Percentiles rank a stretch among this genome's conserved stretches.
These are phyloP conservation scores for Papilionanthe hybrid DNA, from an alignment of 116 monocot species.

Conservation along the genomic window DNA sequence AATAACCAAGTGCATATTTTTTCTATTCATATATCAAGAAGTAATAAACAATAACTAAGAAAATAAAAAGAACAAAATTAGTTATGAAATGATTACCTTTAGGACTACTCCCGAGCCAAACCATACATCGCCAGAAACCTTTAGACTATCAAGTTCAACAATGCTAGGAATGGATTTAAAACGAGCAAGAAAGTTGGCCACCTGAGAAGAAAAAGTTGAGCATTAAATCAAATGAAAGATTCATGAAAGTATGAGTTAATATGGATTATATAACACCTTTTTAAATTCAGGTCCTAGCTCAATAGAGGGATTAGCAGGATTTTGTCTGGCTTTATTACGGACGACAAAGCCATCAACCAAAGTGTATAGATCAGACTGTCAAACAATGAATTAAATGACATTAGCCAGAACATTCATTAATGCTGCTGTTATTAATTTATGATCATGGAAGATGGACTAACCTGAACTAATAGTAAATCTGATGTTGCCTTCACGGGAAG, in stretches of 20 bases:
- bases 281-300: slow-evolving; percentile 88
- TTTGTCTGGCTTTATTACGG: slow-evolving; percentile 65
- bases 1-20: neutral
- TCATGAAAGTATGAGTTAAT: neutral
- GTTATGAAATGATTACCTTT: slow-evolving; percentile 46
- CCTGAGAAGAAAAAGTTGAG: slow-evolving; percentile 35
- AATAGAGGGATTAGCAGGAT: slow-evolving; percentile 69
- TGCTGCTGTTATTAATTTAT: neutral
- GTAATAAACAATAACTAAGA: neutral
- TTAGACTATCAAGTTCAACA: slow-evolving; percentile 80
- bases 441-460: slow-evolving; percentile 5
- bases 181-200: slow-evolving; percentile 70
- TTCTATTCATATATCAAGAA: neutral
- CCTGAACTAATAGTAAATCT: slow-evolving; percentile 94
- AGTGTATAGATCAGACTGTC: slow-evolving; percentile 92
- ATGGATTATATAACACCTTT: slow-evolving; percentile 46
- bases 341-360: slow-evolving; percentile 71
- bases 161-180: slow-evolving; percentile 98
- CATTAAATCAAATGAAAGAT: neutral
- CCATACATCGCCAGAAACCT: slow-evolving; percentile 91
- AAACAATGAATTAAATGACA: neutral
- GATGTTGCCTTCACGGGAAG: slow-evolving; percentile 89
- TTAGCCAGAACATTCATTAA: neutral
- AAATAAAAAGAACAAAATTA: neutral
- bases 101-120: slow-evolving; percentile 69